Evolutionary conservation across 768 basidiomycete genomes (phyloP).

Genomic region (Boletus rubroflammeus): DNA sequence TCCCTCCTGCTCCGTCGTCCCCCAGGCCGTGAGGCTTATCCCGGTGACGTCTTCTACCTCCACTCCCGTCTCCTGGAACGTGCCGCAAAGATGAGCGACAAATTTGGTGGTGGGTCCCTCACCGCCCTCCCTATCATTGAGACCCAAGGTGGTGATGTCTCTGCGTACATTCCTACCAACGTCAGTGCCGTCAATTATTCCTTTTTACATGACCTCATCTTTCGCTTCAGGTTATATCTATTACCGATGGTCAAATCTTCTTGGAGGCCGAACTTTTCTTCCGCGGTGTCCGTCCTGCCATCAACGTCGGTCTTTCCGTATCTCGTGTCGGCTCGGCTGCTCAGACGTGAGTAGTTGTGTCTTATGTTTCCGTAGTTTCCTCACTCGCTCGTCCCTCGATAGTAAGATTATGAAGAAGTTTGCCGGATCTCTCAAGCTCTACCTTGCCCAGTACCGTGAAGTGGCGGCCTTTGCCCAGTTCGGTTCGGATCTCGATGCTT

Average conservation of each 20-base stretch:
- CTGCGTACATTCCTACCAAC: constrained; percentile 96
- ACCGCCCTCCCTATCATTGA: constrained; percentile 99
- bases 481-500: constrained; percentile 99
- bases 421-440: constrained; percentile 98
- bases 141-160: constrained; percentile 99
- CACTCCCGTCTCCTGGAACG: constrained; percentile 99
- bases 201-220: neutral
- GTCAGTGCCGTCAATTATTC: constrained; percentile 37
- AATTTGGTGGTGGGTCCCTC: constrained; percentile 96
- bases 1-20: constrained; percentile 99
- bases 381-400: constrained; percentile 5
- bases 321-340: constrained; percentile 99
- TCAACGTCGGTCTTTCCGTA: constrained; percentile 99
- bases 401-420: constrained; percentile 99
- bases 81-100: constrained; percentile 99
- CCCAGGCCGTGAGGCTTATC: constrained; percentile 99
- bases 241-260: constrained; percentile 99
- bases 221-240: constrained; percentile 84
- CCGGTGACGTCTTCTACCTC: constrained; percentile 99
- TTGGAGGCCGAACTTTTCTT: constrained; percentile 99
- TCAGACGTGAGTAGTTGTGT: constrained; percentile 74
- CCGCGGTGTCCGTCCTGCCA: constrained; percentile 99
- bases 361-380: neutral
- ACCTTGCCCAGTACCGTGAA: constrained; percentile 99
- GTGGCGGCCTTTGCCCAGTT: constrained; percentile 99